Evolutionary conservation across 2,329 filamentous ascomycete genomes (phyloP).

Genomic region (Penicillium nordicum): DNA sequence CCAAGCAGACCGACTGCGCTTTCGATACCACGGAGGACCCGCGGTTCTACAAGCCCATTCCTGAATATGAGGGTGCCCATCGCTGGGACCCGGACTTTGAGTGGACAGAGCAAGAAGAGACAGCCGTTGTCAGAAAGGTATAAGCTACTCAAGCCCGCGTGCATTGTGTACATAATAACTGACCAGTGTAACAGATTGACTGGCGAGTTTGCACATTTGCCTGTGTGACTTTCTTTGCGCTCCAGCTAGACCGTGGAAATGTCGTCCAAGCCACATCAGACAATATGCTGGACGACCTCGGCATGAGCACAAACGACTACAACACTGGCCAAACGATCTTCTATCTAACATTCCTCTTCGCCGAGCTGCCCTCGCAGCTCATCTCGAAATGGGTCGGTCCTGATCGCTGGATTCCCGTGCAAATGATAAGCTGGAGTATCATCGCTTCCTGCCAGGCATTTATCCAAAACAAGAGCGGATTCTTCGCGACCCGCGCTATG

Average conservation of each 20-base stretch:
- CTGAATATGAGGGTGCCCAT: conserved; percentile 48
- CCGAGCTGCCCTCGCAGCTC: conserved; percentile 61
- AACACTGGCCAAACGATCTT: conserved; percentile 45
- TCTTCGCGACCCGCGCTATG: conserved; percentile 45
- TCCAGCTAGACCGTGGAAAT: conserved; percentile 64
- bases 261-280: conserved; percentile 60
- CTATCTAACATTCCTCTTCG: conserved; percentile 37
- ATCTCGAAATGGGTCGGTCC: conserved; percentile 58
- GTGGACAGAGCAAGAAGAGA: conserved; percentile 46
- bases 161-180: not conserved
- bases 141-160: not conserved
- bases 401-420: conserved; percentile 59
- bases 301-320: conserved; percentile 50
- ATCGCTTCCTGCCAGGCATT: conserved; percentile 53
- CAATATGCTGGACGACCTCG: conserved; percentile 52
- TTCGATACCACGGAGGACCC: conserved; percentile 38
- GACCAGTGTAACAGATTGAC: conserved; percentile 35
- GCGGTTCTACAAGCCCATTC: conserved; percentile 39
- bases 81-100: conserved; percentile 48
- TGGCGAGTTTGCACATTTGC: conserved; percentile 42
- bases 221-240: conserved; percentile 61
- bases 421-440: conserved; percentile 56
- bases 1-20: conserved; percentile 22
- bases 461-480: conserved; percentile 44
- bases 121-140: conserved; percentile 39